Evolutionary conservation across 2,329 filamentous ascomycete genomes (phyloP).

Genomic region (Trematosphaeria pertusa): DNA sequence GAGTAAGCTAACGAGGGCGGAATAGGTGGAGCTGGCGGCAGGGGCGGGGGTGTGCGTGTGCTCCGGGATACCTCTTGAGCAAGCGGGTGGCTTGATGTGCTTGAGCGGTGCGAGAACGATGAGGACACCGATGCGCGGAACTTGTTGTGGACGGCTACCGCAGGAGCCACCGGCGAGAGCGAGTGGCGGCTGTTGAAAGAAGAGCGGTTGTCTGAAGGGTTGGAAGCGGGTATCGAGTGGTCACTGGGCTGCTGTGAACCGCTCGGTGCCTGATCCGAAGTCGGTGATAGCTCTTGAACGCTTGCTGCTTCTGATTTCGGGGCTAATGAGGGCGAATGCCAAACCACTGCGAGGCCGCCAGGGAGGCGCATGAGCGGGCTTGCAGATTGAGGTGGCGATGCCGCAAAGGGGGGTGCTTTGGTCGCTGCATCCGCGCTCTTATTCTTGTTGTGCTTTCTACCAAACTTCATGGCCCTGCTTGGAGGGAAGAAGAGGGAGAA

Average conservation of each 20-base stretch:
- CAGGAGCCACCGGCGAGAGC: constrained; percentile 10
- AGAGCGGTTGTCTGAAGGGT: constrained; percentile 14
- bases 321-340: constrained; percentile 19
- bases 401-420: constrained; percentile 1
- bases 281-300: constrained; percentile 7
- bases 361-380: constrained; percentile 31
- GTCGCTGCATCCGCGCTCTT: neutral
- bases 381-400: constrained; percentile 13
- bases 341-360: constrained; percentile 29
- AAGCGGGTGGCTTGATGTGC: constrained; percentile 14
- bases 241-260: constrained; percentile 2
- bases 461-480: constrained; percentile 6
- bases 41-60: constrained; percentile 2
- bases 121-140: constrained; percentile 17
- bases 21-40: neutral
- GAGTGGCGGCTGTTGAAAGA: constrained; percentile 23
- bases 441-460: constrained; percentile 6
- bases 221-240: constrained; percentile 6
- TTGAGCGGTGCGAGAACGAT: constrained; percentile 10
- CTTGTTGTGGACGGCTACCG: constrained; percentile 9
- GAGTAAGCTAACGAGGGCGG: neutral
- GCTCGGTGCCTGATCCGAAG: constrained; percentile 6
- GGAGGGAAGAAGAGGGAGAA: constrained; percentile 19
- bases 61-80: constrained; percentile 14
- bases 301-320: constrained; percentile 8